Percentiles rank a stretch among this genome's conserved stretches.
phyloP scores from a whole-genome alignment of 441 rosid species.

The Erysimum cheiri region DNA sequence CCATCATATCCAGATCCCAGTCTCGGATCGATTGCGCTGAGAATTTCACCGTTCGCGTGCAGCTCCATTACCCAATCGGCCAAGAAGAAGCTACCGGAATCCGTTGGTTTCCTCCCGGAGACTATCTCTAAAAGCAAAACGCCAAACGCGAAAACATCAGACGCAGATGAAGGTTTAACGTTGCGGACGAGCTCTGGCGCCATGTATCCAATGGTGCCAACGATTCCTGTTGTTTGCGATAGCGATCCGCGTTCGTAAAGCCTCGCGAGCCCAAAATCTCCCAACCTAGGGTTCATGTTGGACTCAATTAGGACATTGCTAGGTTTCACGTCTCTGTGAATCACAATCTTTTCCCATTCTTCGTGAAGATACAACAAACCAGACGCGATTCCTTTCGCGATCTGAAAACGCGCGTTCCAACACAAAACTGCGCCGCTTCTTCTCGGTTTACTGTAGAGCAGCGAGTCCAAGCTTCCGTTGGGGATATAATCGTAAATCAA shows the following conservation, averaged over 20 bases:
- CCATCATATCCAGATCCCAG: constrained; percentile 40
- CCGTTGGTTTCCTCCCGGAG: constrained; percentile 49
- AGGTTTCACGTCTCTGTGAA: constrained; percentile 59
- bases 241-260: constrained; percentile 50
- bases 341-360: constrained; percentile 63
- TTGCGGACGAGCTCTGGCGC: constrained; percentile 57
- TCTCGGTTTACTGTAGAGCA: constrained; percentile 48
- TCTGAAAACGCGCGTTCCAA: constrained; percentile 63
- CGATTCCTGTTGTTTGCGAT: constrained; percentile 52
- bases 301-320: constrained; percentile 55
- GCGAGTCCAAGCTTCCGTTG: constrained; percentile 67
- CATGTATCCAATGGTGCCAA: constrained; percentile 57
- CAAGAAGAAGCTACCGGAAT: constrained; percentile 41
- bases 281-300: constrained; percentile 50
- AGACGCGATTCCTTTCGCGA: constrained; percentile 62
- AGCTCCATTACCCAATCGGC: constrained; percentile 51
- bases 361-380: constrained; percentile 75
- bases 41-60: constrained; percentile 37
- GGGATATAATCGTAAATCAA: constrained; percentile 70
- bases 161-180: constrained; percentile 50
- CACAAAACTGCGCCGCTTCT: constrained; percentile 40
- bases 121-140: constrained; percentile 55
- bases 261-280: constrained; percentile 62
- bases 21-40: constrained; percentile 43
- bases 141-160: constrained; percentile 59